Evolutionary conservation across 768 basidiomycete species (phyloP).

Genomic region (Thelephora ganbajun): DNA sequence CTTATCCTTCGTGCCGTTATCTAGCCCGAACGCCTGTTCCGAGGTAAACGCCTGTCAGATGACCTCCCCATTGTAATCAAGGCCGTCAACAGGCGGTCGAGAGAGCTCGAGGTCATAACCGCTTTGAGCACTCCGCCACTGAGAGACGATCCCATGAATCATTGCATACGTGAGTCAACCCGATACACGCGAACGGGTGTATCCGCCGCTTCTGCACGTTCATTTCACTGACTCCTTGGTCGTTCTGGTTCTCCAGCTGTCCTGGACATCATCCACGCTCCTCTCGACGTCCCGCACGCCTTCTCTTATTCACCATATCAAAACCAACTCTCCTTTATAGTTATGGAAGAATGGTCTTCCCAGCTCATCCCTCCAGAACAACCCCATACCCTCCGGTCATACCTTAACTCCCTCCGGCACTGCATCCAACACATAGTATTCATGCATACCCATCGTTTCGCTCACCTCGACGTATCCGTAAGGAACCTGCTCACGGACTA

Average conservation of each 20-base stretch:
- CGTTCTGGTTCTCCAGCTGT: slow-evolving; percentile 30
- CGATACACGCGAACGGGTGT: not conserved
- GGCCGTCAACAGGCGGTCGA: slow-evolving; percentile 49
- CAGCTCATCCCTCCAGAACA: slow-evolving; percentile 31
- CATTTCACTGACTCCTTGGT: no score
- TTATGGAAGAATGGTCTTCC: slow-evolving; percentile 74
- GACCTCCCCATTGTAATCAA: slow-evolving; percentile 47
- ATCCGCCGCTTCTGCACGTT: slow-evolving; percentile 4
- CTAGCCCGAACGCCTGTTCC: slow-evolving; percentile 68
- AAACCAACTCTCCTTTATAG: slow-evolving; percentile 40
- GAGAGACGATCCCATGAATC: slow-evolving; percentile 52
- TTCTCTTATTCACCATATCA: slow-evolving; percentile 17
- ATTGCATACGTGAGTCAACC: slow-evolving; percentile 48
- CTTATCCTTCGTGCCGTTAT: no score
- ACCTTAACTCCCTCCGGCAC: slow-evolving; percentile 45
- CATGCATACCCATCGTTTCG: slow-evolving; percentile 53
- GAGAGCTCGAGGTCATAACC: slow-evolving; percentile 47
- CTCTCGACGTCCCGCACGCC: no score
- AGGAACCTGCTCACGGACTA: slow-evolving; percentile 58
- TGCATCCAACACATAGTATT: slow-evolving; percentile 60
- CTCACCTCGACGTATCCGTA: slow-evolving; percentile 61
- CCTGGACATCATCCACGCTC: slow-evolving; percentile 43
- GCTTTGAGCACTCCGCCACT: slow-evolving; percentile 38
- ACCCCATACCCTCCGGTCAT: slow-evolving; percentile 38
- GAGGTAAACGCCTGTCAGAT: slow-evolving; percentile 40